Base-by-base conservation (phyloP, 495 filamentous ascomycete genomes). In the Cairneyella variabilis region DNA sequence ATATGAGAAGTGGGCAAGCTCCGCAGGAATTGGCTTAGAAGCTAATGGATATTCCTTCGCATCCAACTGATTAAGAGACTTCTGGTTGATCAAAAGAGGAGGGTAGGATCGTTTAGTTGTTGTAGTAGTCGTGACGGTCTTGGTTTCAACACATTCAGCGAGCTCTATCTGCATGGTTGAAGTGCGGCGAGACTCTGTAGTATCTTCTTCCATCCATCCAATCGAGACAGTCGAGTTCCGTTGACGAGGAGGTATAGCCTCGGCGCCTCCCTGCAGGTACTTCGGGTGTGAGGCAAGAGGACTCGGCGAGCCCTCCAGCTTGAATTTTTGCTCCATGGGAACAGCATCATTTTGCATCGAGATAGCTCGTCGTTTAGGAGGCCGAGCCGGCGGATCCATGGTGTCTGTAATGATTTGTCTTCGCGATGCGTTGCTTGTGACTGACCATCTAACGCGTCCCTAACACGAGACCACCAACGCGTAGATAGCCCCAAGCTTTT, bases 71-170 rank as follows among this genome's bases (percentile, higher is more conserved):
- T 76, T 69, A 14, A 91, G 73, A 20, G 87, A 81, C 41, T 83
- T 82, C 22, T 91, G 88, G 39, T 87, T 82, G 59, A 97, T 79
- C 43, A 87, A 67, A 11, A 97, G 69, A 16, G 91, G 92, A 12
- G 93, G 91, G 54, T 93, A 92, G 4, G 83, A 83, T 28, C 89
- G 85, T 18, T 93, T 96, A 0, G 92, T 97, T 1, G 90, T 96
- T 0, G 91, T 97, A 0, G 92, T 97, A 0, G 93, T 97, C 3
- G 91, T 97, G 55, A 97, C 84, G 9, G 76, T 82, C 64, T 77
- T 82, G n/a, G 77, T 80, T 64, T 82, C 78, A 56, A 82, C 72
- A 53, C 77, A 80, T 57, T 82, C 76, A 23, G 71, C 70, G 17
- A 80, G 69, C 43, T 72, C 73, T 54, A 79, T 75, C 53, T 75